Conservation (phyloP, 768 basidiomycete species). For the Leccinum rimulosum region DNA sequence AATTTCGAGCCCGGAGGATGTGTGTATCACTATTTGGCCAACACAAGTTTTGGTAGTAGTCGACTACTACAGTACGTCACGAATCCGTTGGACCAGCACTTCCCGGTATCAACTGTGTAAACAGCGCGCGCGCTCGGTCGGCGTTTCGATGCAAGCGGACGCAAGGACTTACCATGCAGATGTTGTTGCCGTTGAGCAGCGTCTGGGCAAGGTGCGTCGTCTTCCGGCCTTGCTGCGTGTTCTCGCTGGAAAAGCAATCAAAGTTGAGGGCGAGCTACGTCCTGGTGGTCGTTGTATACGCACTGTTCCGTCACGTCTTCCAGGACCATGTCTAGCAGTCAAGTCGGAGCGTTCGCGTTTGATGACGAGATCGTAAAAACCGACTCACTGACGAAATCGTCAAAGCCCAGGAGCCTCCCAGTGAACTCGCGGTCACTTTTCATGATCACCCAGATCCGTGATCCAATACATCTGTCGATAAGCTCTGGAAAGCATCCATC, state of each 20-base stretch:
- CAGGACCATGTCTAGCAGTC: constrained; percentile 76
- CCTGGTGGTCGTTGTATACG: constrained; percentile 29
- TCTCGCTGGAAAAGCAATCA: constrained; percentile 57
- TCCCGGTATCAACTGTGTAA: constrained; percentile 60
- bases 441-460: constrained; percentile 97
- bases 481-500: constrained; percentile 54
- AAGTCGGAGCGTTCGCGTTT: background rate
- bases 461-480: constrained; percentile 97
- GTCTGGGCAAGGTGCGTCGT: constrained; percentile 85
- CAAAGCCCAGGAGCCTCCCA: constrained; percentile 91
- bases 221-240: constrained; percentile 77
- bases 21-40: constrained; percentile 31
- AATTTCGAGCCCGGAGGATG: constrained; percentile 6
- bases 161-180: constrained; percentile 76
- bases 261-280: background rate
- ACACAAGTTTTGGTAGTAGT: background rate
- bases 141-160: background rate
- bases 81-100: constrained; percentile 60
- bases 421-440: constrained; percentile 97
- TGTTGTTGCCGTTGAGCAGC: constrained; percentile 90
- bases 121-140: constrained; percentile 6
- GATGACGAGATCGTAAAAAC: background rate
- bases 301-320: constrained; percentile 98
- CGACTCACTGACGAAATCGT: constrained; percentile 98
- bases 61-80: background rate